Base-by-base conservation (phyloP, 78 protist genomes). In the Salpingoeca rosetta region DNA sequence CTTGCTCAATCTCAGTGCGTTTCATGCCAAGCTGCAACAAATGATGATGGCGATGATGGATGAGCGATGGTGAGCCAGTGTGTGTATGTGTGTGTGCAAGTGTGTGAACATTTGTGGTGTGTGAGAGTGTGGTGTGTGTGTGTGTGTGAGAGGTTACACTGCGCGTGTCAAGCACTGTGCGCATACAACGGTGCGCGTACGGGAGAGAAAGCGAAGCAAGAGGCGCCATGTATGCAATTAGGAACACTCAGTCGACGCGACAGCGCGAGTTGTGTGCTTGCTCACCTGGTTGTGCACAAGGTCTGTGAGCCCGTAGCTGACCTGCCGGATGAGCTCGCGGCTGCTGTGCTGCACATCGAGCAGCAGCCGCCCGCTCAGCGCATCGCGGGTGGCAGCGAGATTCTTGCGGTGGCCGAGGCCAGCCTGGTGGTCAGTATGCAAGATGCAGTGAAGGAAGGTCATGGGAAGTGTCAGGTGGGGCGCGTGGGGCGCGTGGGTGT, bases 331-430 rank as follows among this genome's bases (percentile, higher is more conserved):
- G 65, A 92, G 86, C 78, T 95, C 91, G 42, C 78, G 84, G 56
- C 94, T 78, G 0, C 85, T 43, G 12, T 89, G 38, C 51, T 85
- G 90, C n/a, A 94, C 90, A 87, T 95, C 98, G 75, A 89, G 83
- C 36, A 93, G 42, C 27, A 95, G 86, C 36, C 96, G 91, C n/a
- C 65, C 65, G 65, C 31, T 17, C 65, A 51, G 17, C 31, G 17
- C 31, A 51, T 51, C 65, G 7, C 65, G 65, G 31, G 7, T 17
- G 31, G 17, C 17, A 17, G 65, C 65, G 31, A 51, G 31, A 17
- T 51, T 51, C 31, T 17, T 51, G 7, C 17, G 65, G 17, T 22
- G 65, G 7, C 65, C 65, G 17, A 51, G 7, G 7, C 65, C 65
- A 51, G 31, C 17, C 65, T 51, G 7, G 65, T n/a, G n/a, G n/a